phyloP scores from a whole-genome alignment of 306 rosid species.

The Vicia villosa region DNA sequence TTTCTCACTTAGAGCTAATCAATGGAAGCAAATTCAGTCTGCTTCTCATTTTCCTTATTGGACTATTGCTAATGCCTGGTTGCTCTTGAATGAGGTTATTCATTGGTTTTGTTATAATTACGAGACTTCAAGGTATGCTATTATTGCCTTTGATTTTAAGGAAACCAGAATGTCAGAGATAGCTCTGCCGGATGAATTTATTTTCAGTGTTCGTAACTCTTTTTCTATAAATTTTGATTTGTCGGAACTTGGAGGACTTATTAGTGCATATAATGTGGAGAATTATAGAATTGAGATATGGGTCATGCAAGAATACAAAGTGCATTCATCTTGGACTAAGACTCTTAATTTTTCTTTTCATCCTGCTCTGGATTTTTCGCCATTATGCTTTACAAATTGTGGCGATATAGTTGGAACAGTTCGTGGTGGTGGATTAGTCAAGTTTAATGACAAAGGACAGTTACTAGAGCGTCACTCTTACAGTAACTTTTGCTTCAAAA shows the following conservation, averaged over 20 bases:
- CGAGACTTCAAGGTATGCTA: no score
- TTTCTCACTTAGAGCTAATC: constrained; percentile 4
- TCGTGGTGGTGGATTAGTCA: neutral
- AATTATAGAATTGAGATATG: no score
- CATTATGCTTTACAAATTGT: neutral
- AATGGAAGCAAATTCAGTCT: constrained; percentile 1
- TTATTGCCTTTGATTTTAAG: no score
- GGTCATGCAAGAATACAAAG: neutral
- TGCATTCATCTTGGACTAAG: neutral
- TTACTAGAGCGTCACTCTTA: neutral
- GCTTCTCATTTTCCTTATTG: no score
- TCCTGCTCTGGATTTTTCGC: neutral
- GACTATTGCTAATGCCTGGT: no score
- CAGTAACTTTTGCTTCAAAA: neutral
- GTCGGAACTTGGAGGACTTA: no score
- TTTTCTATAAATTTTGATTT: no score
- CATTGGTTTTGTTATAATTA: no score
- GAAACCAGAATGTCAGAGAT: neutral
- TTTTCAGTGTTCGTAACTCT: no score
- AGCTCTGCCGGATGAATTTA: neutral
- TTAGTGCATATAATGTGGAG: neutral
- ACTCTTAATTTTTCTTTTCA: neutral
- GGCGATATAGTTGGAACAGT: neutral
- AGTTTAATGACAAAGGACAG: neutral
- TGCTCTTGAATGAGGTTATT: no score